These are phyloP conservation scores for Diaporthe vexans DNA, from an alignment of 2,329 filamentous ascomycete genomes.

Conservation along the genomic window DNA sequence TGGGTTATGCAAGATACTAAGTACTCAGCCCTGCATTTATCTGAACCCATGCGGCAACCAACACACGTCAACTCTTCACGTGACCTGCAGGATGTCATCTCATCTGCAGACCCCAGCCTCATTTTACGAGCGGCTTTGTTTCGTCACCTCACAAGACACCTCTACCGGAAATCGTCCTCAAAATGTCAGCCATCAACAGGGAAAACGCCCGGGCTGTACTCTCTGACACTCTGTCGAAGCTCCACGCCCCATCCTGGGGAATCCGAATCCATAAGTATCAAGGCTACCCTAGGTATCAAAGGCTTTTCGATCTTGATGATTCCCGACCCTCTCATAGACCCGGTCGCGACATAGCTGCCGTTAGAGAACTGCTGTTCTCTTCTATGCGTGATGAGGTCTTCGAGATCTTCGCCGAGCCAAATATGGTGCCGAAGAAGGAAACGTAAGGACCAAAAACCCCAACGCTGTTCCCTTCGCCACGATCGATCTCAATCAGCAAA, in stretches of 20 bases:
- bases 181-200: neutral
- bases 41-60: no score
- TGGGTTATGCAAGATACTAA: neutral
- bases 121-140: neutral
- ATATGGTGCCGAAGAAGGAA: no score
- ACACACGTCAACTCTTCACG: no score
- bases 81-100: neutral
- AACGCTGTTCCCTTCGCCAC: no score
- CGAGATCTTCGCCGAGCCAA: neutral
- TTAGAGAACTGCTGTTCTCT: neutral
- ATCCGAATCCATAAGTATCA: neutral
- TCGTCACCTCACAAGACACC: neutral
- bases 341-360: neutral
- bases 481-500: no score
- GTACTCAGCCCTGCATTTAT: neutral
- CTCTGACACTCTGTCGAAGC: neutral
- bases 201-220: neutral
- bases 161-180: neutral
- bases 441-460: no score
- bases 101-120: neutral
- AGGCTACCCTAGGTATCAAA: neutral
- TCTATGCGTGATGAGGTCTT: slow-evolving; percentile 1
- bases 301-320: neutral
- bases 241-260: neutral
- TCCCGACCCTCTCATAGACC: neutral